These are phyloP conservation scores for Ramularia collo-cygni DNA, from an alignment of 2,329 filamentous ascomycete species.

Conservation along the genomic window DNA sequence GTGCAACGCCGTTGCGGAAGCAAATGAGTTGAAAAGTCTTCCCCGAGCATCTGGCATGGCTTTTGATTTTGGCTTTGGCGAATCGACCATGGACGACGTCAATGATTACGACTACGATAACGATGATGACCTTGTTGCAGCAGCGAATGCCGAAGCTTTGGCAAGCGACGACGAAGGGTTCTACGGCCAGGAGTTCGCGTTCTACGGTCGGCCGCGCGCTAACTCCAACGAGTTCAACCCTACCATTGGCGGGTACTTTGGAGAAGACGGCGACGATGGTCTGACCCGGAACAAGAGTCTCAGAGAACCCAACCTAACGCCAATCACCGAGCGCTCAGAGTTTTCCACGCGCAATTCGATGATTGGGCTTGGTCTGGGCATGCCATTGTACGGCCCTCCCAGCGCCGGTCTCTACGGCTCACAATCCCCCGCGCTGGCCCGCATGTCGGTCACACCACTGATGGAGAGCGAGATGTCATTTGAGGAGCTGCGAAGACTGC, in stretches of 20 bases:
- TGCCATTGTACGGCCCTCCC: slow-evolving; percentile 36
- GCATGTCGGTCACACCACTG: slow-evolving; percentile 34
- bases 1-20: slow-evolving; percentile 4
- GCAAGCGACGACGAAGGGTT: slow-evolving; percentile 90
- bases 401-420: slow-evolving; percentile 58
- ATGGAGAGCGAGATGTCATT: slow-evolving; percentile 22
- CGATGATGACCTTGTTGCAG: slow-evolving; percentile 87
- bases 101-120: slow-evolving; percentile 46
- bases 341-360: slow-evolving; percentile 93
- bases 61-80: slow-evolving; percentile 37
- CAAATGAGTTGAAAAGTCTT: background rate
- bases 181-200: slow-evolving; percentile 94
- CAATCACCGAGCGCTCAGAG: slow-evolving; percentile 92
- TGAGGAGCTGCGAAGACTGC: slow-evolving; percentile 33
- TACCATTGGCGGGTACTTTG: slow-evolving; percentile 82
- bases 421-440: slow-evolving; percentile 68
- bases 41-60: slow-evolving; percentile 4
- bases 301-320: slow-evolving; percentile 85
- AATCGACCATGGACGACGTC: slow-evolving; percentile 47
- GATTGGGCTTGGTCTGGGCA: slow-evolving; percentile 53
- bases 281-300: slow-evolving; percentile 64
- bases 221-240: slow-evolving; percentile 45
- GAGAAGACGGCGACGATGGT: slow-evolving; percentile 59
- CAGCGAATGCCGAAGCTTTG: slow-evolving; percentile 86
- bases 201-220: slow-evolving; percentile 60